Evolutionary conservation across 2,329 filamentous ascomycete species (phyloP).

Genomic region (Elsinoe batatas): DNA sequence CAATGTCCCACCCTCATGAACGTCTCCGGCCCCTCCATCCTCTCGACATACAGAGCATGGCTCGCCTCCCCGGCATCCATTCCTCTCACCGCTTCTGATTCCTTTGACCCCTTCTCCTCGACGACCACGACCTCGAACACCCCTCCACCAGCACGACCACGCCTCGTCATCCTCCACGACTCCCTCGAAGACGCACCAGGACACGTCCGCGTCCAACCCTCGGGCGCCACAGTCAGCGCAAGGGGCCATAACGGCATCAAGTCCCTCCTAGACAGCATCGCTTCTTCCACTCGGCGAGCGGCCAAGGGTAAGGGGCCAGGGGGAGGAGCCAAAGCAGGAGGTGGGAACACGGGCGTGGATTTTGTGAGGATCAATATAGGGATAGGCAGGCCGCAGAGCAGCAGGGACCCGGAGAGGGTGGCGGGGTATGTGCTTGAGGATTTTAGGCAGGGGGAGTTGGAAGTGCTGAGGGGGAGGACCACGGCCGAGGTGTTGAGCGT

Average conservation of each 20-base stretch:
- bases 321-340: not conserved
- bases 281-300: not conserved
- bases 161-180: constrained; percentile 74
- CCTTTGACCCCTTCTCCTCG: not conserved
- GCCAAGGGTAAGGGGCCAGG: constrained; percentile 54
- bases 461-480: constrained; percentile 33
- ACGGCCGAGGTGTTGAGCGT: constrained; percentile 32
- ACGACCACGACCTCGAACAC: constrained; percentile 14
- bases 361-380: constrained; percentile 56
- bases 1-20: constrained; percentile 80
- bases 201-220: constrained; percentile 56
- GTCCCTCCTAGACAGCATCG: constrained; percentile 66
- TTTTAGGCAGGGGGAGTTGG: constrained; percentile 48
- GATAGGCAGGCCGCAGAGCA: constrained; percentile 70
- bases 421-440: constrained; percentile 66
- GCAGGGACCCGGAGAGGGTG: constrained; percentile 57
- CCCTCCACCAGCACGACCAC: constrained; percentile 25
- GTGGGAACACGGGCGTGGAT: constrained; percentile 68
- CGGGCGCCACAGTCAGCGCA: constrained; percentile 41
- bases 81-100: not conserved
- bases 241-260: constrained; percentile 40
- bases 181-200: constrained; percentile 88
- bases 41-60: constrained; percentile 20
- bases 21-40: constrained; percentile 56
- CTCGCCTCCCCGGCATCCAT: not conserved